Evolutionary conservation across 176 grass and related monocot species (phyloP).

Genomic region (Elymus sibiricus): DNA sequence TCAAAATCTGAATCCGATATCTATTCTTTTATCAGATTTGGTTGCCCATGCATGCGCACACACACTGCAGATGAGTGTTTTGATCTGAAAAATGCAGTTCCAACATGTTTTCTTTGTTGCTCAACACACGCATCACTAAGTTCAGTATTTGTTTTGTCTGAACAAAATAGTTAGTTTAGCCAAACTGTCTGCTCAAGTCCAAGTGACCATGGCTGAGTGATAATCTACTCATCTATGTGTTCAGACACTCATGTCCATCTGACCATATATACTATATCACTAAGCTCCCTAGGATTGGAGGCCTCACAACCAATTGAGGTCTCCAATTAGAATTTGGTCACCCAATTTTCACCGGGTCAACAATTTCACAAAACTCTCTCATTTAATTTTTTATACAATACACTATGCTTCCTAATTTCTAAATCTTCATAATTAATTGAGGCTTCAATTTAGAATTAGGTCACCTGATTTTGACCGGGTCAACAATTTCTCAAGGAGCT

Average conservation of each 20-base stretch:
- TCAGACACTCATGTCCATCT: background rate
- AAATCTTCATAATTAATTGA: no score
- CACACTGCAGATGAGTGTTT: background rate
- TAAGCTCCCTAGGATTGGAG: no score
- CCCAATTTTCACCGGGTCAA: no score
- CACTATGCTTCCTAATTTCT: no score
- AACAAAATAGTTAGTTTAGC: background rate
- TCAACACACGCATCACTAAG: background rate
- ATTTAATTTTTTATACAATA: no score
- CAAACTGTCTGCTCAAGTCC: background rate
- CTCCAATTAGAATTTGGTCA: no score
- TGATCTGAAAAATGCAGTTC: background rate
- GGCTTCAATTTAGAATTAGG: no score
- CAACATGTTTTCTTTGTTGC: background rate
- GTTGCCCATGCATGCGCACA: background rate
- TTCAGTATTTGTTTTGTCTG: background rate
- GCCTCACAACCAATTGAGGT: no score
- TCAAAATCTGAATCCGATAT: slow-evolving; percentile 40
- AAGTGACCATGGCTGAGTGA: background rate
- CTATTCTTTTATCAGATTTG: slow-evolving; percentile 11
- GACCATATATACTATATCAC: no score
- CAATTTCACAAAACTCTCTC: no score
- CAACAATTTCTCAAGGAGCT: no score
- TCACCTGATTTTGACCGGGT: no score
- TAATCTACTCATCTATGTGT: background rate